Conservation (phyloP, 2,329 filamentous ascomycete species). For the Thermomyces lanuginosus region DNA sequence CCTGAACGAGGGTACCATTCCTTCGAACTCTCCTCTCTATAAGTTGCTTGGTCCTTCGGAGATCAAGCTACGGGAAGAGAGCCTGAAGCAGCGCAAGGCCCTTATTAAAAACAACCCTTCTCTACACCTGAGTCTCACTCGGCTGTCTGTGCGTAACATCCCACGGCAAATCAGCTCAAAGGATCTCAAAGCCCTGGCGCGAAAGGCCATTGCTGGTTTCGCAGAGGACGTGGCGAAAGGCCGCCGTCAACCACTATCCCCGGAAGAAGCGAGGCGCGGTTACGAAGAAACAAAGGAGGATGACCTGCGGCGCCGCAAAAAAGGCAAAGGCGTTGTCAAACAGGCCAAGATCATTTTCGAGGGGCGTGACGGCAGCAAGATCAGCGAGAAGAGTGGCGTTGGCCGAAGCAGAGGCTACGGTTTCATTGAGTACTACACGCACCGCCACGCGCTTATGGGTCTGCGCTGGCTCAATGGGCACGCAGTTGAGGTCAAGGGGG, state of each 20-base stretch:
- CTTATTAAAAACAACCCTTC: constrained; percentile 83
- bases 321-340: constrained; percentile 73
- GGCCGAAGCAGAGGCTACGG: constrained; percentile 85
- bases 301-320: constrained; percentile 61
- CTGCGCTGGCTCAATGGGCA: constrained; percentile 84
- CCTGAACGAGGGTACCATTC: constrained; percentile 69
- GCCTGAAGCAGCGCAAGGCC: constrained; percentile 70
- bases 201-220: constrained; percentile 87
- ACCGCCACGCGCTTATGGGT: constrained; percentile 88
- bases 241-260: constrained; percentile 61
- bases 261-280: constrained; percentile 69
- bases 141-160: constrained; percentile 80
- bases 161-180: constrained; percentile 71
- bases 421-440: constrained; percentile 90
- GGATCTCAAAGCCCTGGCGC: constrained; percentile 75
- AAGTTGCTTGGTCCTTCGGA: constrained; percentile 61
- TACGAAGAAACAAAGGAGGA: constrained; percentile 65
- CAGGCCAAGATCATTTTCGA: constrained; percentile 95
- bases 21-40: constrained; percentile 61
- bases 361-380: constrained; percentile 67
- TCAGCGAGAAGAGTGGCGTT: constrained; percentile 57
- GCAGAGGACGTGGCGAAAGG: constrained; percentile 74
- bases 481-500: constrained; percentile 30
- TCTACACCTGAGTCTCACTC: constrained; percentile 73
- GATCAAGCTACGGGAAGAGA: constrained; percentile 74